Evolutionary conservation across 2,329 filamentous ascomycete genomes (phyloP), one percentile per base, ranked within the genome.

Genomic region (Lizonia empirigonia): DNA sequence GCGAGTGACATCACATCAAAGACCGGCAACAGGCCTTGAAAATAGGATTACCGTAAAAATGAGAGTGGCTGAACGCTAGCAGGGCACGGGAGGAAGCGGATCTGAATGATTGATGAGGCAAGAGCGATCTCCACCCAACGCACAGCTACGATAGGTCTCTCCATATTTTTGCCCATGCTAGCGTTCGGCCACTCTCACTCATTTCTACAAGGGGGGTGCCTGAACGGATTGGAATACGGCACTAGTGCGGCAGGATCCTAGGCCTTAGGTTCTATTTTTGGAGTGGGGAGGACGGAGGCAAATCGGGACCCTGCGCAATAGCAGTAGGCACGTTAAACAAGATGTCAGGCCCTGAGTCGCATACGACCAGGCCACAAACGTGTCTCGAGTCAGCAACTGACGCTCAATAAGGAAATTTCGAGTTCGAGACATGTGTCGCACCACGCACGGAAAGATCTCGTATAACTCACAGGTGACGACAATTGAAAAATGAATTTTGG

Each of bases 201-300:
- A n/a, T n/a, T n/a, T n/a, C n/a, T n/a, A n/a, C n/a, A n/a, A n/a
- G n/a, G n/a, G n/a, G n/a, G n/a, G n/a, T n/a, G n/a, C n/a, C n/a
- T n/a, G n/a, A n/a, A n/a, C n/a, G n/a, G n/a, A n/a, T n/a, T n/a
- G n/a, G n/a, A n/a, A n/a, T n/a, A 27, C 27, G 33, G 35, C 41
- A 41, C 20, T 12, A 13, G 16, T 20, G 30, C 27, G 13, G 33
- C 27, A 36, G 30, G 16, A 44, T 34, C 49, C 38, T 16, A 29
- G 20, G 36, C 15, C 7, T 19, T 32, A 9, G 6, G 7, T 37
- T 37, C 49, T 52, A 52, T 52, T 52, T 52, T 52, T 22, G 49
- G 49, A 51, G 32, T 38, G 38, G 38, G 24, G 19, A 12, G 19
- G 9, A n/a, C 30, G 36, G 48, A 33, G 38, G 16, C 10, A 34